Conservation (phyloP, 345 rosid species). For the Cardamine resedifolia region DNA sequence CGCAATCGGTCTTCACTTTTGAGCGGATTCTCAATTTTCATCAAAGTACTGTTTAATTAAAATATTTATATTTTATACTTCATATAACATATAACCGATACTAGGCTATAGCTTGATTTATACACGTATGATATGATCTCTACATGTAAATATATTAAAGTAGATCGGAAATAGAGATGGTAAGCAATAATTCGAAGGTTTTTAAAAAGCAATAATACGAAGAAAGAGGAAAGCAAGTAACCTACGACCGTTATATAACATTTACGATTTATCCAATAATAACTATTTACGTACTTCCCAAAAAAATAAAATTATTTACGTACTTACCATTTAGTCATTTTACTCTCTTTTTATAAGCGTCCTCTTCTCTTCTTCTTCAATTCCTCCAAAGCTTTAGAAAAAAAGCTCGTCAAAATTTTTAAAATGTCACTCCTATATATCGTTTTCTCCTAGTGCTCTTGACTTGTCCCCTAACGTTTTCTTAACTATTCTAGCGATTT, state of each 20-base stretch:
- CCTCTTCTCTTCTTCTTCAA: not conserved
- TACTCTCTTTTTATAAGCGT: not conserved
- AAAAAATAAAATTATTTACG: not conserved
- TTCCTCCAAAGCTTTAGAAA: not conserved
- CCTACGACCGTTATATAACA: not conserved
- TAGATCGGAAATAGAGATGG: not conserved
- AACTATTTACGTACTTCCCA: not conserved
- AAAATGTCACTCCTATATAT: constrained; percentile 5
- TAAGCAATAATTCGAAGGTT: not conserved
- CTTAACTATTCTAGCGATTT: constrained; percentile 26
- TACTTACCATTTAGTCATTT: not conserved
- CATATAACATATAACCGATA: not conserved
- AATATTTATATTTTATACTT: not conserved
- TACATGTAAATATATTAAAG: not conserved
- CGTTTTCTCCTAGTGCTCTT: not conserved
- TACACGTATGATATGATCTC: not conserved
- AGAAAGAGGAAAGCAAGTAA: not conserved
- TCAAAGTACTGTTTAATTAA: no score
- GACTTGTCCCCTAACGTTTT: not conserved
- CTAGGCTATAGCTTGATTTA: not conserved
- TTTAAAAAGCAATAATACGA: not conserved
- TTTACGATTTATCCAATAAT: not conserved
- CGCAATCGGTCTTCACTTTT: not conserved
- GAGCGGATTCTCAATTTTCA: not conserved
- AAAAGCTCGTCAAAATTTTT: not conserved